These are phyloP conservation scores for Notholithocarpus densiflorus DNA, from an alignment of 306 rosid genomes.

Conservation along the genomic window DNA sequence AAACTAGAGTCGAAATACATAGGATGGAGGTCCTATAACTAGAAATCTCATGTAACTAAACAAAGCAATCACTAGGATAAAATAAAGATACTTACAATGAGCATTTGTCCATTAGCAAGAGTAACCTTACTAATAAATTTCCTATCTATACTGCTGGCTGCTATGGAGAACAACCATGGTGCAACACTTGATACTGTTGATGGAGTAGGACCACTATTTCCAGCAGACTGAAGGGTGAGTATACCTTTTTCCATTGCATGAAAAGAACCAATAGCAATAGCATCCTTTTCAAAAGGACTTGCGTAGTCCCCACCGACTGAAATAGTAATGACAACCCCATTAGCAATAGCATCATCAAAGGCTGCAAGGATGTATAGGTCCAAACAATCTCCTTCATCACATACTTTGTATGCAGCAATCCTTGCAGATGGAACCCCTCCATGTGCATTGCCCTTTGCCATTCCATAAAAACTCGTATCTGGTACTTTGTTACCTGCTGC, in stretches of 20 bases:
- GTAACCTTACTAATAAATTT: conserved; percentile 5
- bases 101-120: conserved; percentile 15
- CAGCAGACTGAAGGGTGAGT: conserved; percentile 31
- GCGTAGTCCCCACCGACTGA: neutral
- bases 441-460: conserved; percentile 15
- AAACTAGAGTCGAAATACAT: too few relatives aligned
- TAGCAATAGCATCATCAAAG: conserved; percentile 47
- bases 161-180: conserved; percentile 26
- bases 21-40: too few relatives aligned
- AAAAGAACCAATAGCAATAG: conserved; percentile 33
- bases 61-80: too few relatives aligned
- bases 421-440: conserved; percentile 24
- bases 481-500: conserved; percentile 16
- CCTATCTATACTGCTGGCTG: conserved; percentile 19
- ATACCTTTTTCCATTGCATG: conserved; percentile 44
- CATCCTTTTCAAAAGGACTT: neutral
- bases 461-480: neutral
- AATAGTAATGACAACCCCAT: conserved; percentile 34
- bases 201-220: conserved; percentile 12
- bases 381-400: neutral
- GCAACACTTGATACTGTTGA: neutral
- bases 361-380: conserved; percentile 14
- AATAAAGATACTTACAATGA: neutral
- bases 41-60: too few relatives aligned
- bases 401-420: conserved; percentile 14